Base-by-base conservation (phyloP, 768 basidiomycete genomes). In the Panaeolus cyanescens region DNA sequence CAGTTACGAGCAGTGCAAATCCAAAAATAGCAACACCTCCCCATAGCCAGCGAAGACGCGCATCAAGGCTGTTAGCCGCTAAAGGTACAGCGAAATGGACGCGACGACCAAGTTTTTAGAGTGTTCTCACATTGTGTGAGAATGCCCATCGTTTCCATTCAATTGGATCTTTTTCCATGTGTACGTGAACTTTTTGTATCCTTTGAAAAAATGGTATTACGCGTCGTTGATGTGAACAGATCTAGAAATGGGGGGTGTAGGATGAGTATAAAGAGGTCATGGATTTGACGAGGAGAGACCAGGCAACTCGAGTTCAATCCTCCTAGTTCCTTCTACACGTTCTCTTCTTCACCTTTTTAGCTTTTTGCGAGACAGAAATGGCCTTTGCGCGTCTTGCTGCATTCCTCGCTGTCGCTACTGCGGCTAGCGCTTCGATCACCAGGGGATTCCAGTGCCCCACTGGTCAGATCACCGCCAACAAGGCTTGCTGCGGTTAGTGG, bases 381-480 rank as follows among this genome's bases (percentile, higher is more conserved):
- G 60, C 64, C 34, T 65, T 69, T 42, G 58, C 66, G 64, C 64
- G 64, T 58, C 66, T 69, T 57, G 59, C 61, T n/a, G 39, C 64
- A 45, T 45, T 68, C 60, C 30, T 70, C 55, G 34, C 64, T 20
- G 32, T 70, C 53, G 63, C 64, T 40, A 64, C 68, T 33, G 63
- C 58, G 20, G 60, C 63, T n/a, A 62, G 55, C 30, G 71, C 65
- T 53, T 66, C 65, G 32, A 22, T 67, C 39, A 65, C 64, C 56
- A 70, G 66, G 64, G 64, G 67, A 12, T 65, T 69, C 10, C 68
- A 68, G 19, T 72, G 71, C 55, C 15, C 68, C 2, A 62, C 65
- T 59, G 71, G 71, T 9, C 68, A 72, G 13, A 62, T 65, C 37
- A 71, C 70, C 45, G 64, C 70, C 37, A 66, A 70, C 55, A 65